Conservation (phyloP, 164 flowering plant species). For the Berberis thunbergii region DNA sequence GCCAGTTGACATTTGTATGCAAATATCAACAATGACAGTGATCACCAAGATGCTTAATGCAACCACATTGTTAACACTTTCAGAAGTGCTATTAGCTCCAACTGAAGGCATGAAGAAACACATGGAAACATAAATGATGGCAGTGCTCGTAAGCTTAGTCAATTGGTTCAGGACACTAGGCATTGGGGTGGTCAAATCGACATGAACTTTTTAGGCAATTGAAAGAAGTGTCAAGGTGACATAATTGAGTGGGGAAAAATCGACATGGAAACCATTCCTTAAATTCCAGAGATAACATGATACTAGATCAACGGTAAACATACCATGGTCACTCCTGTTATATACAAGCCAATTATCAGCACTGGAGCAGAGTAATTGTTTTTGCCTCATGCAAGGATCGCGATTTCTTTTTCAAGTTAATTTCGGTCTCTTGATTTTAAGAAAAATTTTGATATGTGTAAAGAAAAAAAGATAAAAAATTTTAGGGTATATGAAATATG, state of each 20-base stretch:
- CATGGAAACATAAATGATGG: slow-evolving; percentile 1
- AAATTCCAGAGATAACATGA: not conserved
- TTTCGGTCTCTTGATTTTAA: too few relatives aligned
- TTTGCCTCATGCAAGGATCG: not conserved
- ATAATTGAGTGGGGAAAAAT: slow-evolving; percentile 2
- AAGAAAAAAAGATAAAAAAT: too few relatives aligned
- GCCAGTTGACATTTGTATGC: slow-evolving; percentile 5
- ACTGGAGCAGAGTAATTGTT: not conserved
- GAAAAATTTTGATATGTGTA: too few relatives aligned
- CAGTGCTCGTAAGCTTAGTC: slow-evolving; percentile 6
- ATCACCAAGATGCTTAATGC: slow-evolving; percentile 5
- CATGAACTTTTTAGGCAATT: slow-evolving; percentile 1
- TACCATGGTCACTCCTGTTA: not conserved
- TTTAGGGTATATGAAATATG: too few relatives aligned
- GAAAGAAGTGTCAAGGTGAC: slow-evolving; percentile 5
- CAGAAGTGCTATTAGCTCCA: not conserved
- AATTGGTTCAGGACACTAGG: slow-evolving; percentile 5
- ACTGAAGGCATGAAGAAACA: slow-evolving; percentile 7
- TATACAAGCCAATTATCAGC: not conserved
- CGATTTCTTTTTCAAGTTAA: too few relatives aligned
- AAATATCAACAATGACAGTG: slow-evolving; percentile 1
- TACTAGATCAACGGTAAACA: not conserved
- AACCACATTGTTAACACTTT: slow-evolving; percentile 3
- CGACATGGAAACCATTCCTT: slow-evolving; percentile 9
- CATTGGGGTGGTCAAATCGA: slow-evolving; percentile 10